These are phyloP conservation scores for Fusarium chlamydosporum DNA, from an alignment of 2,329 filamentous ascomycete genomes.

Conservation along the genomic window DNA sequence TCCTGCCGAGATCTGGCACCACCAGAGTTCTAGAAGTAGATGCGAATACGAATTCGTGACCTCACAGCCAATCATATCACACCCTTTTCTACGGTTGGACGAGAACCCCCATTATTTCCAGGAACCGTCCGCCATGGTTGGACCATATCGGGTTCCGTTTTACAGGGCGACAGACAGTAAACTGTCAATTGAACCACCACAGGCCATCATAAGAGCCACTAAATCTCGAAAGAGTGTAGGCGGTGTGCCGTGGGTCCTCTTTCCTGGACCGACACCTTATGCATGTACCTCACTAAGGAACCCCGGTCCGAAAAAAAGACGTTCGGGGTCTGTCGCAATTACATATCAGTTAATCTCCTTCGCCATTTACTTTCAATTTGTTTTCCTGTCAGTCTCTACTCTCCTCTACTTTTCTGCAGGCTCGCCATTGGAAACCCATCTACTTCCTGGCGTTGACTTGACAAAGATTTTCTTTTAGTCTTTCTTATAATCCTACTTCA, in stretches of 20 bases:
- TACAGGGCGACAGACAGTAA: constrained; percentile 21
- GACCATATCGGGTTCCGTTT: constrained; percentile 24
- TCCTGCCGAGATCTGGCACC: constrained; percentile 36
- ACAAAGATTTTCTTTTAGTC: constrained; percentile 9
- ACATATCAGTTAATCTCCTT: constrained; percentile 54
- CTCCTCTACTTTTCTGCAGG: constrained; percentile 25
- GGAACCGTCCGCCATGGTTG: constrained; percentile 30
- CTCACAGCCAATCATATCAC: constrained; percentile 33
- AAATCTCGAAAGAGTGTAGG: constrained; percentile 35
- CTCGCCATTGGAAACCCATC: constrained; percentile 37
- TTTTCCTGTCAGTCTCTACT: constrained; percentile 39
- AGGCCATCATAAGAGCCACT: constrained; percentile 14
- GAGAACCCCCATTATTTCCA: constrained; percentile 26
- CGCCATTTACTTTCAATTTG: constrained; percentile 40
- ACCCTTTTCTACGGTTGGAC: constrained; percentile 1
- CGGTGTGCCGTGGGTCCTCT: constrained; percentile 40
- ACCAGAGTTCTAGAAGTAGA: constrained; percentile 24
- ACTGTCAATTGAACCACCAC: constrained; percentile 18
- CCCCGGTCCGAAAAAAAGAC: constrained; percentile 48
- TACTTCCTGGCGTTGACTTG: constrained; percentile 29
- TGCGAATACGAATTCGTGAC: constrained; percentile 46
- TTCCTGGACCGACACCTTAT: constrained; percentile 3
- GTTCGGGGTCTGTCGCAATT: constrained; percentile 48
- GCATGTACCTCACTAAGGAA: constrained; percentile 16
- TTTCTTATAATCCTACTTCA: not conserved